Percentiles rank a stretch among this genome's conserved stretches.
Conservation (phyloP, 345 rosid species). For the Combretum micranthum region DNA sequence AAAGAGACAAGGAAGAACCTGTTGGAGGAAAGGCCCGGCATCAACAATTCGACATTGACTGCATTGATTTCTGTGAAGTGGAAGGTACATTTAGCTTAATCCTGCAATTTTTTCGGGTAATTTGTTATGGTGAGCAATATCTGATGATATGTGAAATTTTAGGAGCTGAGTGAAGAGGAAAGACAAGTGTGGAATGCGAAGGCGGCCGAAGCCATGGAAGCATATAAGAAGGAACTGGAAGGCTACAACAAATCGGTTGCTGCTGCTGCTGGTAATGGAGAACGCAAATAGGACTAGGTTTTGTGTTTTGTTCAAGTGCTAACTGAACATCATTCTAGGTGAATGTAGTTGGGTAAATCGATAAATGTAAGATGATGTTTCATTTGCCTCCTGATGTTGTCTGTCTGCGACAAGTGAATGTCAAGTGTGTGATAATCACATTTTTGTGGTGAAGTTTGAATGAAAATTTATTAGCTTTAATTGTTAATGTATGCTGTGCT, state of each 20-base stretch:
- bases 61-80: conserved; percentile 79
- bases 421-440: no score
- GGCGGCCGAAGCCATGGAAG: conserved; percentile 75
- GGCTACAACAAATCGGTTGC: conserved; percentile 45
- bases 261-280: conserved; percentile 7
- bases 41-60: conserved; percentile 53
- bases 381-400: conserved; percentile 1
- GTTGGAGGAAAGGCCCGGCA: conserved; percentile 53
- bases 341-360: background rate
- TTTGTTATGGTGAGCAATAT: background rate
- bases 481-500: no score
- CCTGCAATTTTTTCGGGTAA: background rate
- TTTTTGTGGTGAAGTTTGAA: no score
- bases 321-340: conserved; percentile 3
- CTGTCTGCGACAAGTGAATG: no score
- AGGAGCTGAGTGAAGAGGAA: conserved; percentile 88
- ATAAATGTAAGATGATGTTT: no score
- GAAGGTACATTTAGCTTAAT: conserved; percentile 33
- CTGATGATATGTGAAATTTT: background rate
- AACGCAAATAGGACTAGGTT: background rate
- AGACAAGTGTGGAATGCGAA: conserved; percentile 56
- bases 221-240: conserved; percentile 71
- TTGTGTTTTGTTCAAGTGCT: conserved; percentile 2
- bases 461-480: no score
- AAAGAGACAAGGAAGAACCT: conserved; percentile 63